A percentile compares a stretch with the other conserved stretches of the same genome.
phyloP scores from a whole-genome alignment of 192 early-diverging fungal genomes.

The Podila clonocystis region DNA sequence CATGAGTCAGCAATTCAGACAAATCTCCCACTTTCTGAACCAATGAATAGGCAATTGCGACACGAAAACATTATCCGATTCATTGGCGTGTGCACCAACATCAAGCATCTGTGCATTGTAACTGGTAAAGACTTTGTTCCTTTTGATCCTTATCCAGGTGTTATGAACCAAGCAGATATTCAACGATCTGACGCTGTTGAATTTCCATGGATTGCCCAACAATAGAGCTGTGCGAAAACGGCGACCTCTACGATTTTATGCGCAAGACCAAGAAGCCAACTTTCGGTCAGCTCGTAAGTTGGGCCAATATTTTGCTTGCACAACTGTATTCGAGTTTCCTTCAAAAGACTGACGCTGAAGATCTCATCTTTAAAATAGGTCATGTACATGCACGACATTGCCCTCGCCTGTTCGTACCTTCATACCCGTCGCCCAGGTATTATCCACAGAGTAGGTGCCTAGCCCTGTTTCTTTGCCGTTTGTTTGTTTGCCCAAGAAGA shows the following conservation, averaged over 20 bases:
- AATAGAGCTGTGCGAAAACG: conserved; percentile 75
- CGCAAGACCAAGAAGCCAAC: conserved; percentile 67
- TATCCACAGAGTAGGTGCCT: conserved; percentile 69
- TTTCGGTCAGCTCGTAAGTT: conserved; percentile 68
- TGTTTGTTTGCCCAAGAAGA: neutral
- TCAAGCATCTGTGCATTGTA: conserved; percentile 74
- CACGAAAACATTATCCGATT: conserved; percentile 83
- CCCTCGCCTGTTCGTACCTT: conserved; percentile 76
- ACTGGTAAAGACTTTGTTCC: conserved; percentile 42
- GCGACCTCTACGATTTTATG: conserved; percentile 82
- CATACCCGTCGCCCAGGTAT: conserved; percentile 78
- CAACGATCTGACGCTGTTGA: neutral
- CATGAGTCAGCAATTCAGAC: neutral
- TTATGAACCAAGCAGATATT: too few relatives aligned
- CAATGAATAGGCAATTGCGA: conserved; percentile 67
- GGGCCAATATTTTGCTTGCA: neutral
- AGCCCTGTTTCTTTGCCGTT: neutral
- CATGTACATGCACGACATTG: conserved; percentile 85
- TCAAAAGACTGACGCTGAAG: too few relatives aligned
- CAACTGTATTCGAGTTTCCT: neutral
- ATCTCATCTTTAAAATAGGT: conserved; percentile 43
- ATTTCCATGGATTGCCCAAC: neutral
- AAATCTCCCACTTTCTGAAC: neutral
- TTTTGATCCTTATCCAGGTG: too few relatives aligned
- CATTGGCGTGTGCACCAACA: conserved; percentile 78